These are phyloP conservation scores for Ustilago cynodontis DNA, from an alignment of 1,284 basidiomycete genomes.

Conservation along the genomic window DNA sequence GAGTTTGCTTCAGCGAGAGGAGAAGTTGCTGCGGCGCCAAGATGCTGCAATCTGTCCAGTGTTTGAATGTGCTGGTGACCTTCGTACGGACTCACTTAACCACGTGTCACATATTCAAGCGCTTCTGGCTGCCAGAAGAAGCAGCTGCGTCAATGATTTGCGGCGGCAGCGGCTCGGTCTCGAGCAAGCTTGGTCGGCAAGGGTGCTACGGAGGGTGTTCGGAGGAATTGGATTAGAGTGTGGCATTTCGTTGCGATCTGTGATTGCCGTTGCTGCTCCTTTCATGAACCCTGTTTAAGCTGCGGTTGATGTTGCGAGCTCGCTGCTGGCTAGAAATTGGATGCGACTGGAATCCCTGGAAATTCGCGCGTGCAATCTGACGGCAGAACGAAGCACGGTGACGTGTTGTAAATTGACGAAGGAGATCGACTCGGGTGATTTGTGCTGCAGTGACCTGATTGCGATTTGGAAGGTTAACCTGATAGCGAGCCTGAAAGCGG, in stretches of 20 bases:
- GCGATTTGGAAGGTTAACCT: background rate
- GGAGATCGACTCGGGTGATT: background rate
- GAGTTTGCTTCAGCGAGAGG: background rate
- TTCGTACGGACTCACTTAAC: no score
- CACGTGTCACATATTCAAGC: constrained; percentile 31
- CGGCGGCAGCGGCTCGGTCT: background rate
- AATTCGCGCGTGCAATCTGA: constrained; percentile 29
- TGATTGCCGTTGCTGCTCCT: background rate
- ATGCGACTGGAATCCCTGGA: constrained; percentile 1
- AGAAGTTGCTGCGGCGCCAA: constrained; percentile 31
- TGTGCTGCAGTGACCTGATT: background rate
- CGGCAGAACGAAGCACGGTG: constrained; percentile 40
- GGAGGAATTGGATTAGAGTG: constrained; percentile 7
- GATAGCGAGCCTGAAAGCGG: background rate
- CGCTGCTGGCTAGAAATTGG: background rate
- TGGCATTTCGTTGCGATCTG: background rate
- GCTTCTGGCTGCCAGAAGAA: constrained; percentile 7
- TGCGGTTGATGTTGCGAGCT: background rate
- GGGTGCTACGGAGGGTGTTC: constrained; percentile 6
- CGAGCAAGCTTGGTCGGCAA: background rate
- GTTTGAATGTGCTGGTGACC: background rate
- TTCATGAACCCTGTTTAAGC: no score
- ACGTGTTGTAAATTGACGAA: constrained; percentile 19
- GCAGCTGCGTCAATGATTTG: background rate
- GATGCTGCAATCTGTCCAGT: constrained; percentile 7